A percentile compares a stretch with the other conserved stretches of the same genome.
phyloP scores from a whole-genome alignment of 805 yeast genomes.

The Schwanniomyces sp. region DNA sequence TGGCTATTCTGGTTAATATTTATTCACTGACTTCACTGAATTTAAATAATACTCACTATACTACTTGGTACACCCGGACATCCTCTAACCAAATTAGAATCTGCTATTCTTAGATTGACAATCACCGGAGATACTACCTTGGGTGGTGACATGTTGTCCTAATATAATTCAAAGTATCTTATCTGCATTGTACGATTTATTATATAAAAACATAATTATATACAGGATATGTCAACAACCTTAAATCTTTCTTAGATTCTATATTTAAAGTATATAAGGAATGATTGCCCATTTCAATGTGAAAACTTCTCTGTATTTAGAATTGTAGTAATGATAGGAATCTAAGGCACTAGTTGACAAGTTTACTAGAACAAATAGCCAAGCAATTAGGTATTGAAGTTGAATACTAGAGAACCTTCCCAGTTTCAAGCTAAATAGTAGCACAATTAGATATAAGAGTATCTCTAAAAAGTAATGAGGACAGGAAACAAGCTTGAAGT shows the following conservation, averaged over 20 bases:
- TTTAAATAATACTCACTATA: constrained; percentile 10
- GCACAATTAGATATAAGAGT: constrained; percentile 47
- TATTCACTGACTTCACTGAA: background rate
- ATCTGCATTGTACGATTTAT: background rate
- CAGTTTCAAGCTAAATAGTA: constrained; percentile 14
- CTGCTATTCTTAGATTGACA: constrained; percentile 48
- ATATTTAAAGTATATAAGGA: constrained; percentile 31
- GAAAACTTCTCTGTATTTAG: constrained; percentile 26
- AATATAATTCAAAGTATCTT: background rate
- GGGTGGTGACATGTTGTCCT: constrained; percentile 8
- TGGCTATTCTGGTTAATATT: constrained; percentile 28
- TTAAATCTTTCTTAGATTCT: background rate
- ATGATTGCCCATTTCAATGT: constrained; percentile 31
- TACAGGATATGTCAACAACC: constrained; percentile 3
- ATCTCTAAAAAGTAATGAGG: constrained; percentile 76
- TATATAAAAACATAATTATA: background rate
- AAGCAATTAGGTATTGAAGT: constrained; percentile 21
- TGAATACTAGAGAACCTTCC: constrained; percentile 16
- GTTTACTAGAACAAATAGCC: constrained; percentile 42
- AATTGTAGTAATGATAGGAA: constrained; percentile 46
- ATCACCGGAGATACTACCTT: constrained; percentile 24
- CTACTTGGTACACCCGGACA: constrained; percentile 69
- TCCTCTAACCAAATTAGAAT: constrained; percentile 55
- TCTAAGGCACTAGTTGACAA: constrained; percentile 58
- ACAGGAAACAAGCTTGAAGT: constrained; percentile 43